A percentile compares a stretch with the other conserved stretches of the same genome.
Conservation (phyloP, 805 yeast genomes). For the Ascoidea rubescens region DNA sequence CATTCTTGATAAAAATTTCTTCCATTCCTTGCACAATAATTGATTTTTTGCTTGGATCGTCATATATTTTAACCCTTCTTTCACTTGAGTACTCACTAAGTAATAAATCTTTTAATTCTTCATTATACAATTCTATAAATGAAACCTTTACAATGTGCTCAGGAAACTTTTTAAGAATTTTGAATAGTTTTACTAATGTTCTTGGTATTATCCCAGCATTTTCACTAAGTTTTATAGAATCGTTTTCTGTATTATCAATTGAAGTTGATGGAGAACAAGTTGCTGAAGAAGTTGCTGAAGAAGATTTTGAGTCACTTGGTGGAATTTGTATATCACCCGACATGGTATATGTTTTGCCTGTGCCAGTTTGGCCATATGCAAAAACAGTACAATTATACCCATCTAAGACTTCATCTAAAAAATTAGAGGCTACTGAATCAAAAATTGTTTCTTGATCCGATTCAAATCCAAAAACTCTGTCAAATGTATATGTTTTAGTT, state of each 20-base stretch:
- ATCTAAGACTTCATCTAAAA: conserved; percentile 50
- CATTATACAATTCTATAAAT: conserved; percentile 78
- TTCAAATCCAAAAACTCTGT: conserved; percentile 71
- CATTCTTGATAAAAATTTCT: conserved; percentile 41
- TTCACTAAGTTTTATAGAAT: conserved; percentile 20
- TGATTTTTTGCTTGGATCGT: not conserved
- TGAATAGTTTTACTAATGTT: conserved; percentile 40
- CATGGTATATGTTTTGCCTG: conserved; percentile 77
- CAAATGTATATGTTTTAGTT: conserved; percentile 51
- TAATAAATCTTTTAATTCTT: conserved; percentile 65
- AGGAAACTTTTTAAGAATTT: conserved; percentile 22
- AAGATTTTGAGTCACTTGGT: not conserved
- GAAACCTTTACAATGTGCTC: conserved; percentile 67
- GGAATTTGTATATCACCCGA: conserved; percentile 48
- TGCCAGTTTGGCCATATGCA: conserved; percentile 89
- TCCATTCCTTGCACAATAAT: conserved; percentile 52
- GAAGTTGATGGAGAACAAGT: too few relatives aligned
- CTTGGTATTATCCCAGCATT: conserved; percentile 58
- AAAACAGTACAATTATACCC: conserved; percentile 75
- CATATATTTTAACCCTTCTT: not conserved
- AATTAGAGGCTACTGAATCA: conserved; percentile 49
- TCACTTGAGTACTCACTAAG: conserved; percentile 13
- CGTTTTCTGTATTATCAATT: conserved; percentile 16
- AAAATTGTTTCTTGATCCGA: conserved; percentile 60
- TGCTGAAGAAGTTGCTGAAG: too few relatives aligned